Evolutionary conservation across 2,329 filamentous ascomycete species (phyloP).

Genomic region (Claviceps spartinae): DNA sequence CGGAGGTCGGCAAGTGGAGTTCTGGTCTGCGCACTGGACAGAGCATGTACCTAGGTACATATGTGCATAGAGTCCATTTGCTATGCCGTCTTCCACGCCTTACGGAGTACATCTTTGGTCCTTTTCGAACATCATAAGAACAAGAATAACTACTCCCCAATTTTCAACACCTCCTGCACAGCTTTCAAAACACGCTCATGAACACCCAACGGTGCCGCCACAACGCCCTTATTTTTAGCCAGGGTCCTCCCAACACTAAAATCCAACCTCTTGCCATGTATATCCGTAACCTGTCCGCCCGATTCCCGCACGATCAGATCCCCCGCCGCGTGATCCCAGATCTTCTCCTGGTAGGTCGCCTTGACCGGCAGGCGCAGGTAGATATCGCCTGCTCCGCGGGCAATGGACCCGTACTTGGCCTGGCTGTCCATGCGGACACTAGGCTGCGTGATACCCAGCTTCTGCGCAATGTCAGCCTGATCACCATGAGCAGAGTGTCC

Average conservation of each 20-base stretch:
- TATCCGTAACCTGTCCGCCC: slow-evolving; percentile 83
- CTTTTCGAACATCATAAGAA: too few relatives aligned
- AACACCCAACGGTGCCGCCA: slow-evolving; percentile 68
- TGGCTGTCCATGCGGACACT: slow-evolving; percentile 95
- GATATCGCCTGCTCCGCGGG: slow-evolving; percentile 83
- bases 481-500: slow-evolving; percentile 84
- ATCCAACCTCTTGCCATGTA: slow-evolving; percentile 70
- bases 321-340: slow-evolving; percentile 96
- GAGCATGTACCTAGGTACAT: too few relatives aligned
- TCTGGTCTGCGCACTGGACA: too few relatives aligned
- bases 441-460: slow-evolving; percentile 76
- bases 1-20: too few relatives aligned
- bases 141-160: slow-evolving; percentile 8
- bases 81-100: too few relatives aligned
- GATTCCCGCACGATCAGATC: slow-evolving; percentile 90
- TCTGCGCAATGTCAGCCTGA: slow-evolving; percentile 65
- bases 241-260: slow-evolving; percentile 80
- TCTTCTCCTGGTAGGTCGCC: slow-evolving; percentile 92
- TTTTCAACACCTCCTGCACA: slow-evolving; percentile 63
- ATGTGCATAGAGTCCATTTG: too few relatives aligned
- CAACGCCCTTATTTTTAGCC: slow-evolving; percentile 81
- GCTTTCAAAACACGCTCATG: slow-evolving; percentile 65
- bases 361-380: slow-evolving; percentile 81
- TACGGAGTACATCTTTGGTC: too few relatives aligned
- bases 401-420: slow-evolving; percentile 94